Percentiles rank a stretch among this genome's conserved stretches.
phyloP scores from a whole-genome alignment of 139 green algal species.

The Tetraselmis striata region DNA sequence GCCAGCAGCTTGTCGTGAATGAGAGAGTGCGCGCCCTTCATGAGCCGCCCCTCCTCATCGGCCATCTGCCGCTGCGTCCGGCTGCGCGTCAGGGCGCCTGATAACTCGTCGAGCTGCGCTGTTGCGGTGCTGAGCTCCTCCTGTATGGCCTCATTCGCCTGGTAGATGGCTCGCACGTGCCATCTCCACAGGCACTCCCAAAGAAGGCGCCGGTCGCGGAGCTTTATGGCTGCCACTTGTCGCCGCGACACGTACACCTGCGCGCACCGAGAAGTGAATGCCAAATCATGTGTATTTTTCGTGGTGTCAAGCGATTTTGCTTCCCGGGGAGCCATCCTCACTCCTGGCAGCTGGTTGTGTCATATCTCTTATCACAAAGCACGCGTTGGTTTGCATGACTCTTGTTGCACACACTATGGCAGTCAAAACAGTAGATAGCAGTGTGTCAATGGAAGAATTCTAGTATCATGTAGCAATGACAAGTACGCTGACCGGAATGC shows the following conservation, averaged over 20 bases:
- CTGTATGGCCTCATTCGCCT: background rate
- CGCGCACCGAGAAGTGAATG: background rate
- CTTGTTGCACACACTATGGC: too few species aligned
- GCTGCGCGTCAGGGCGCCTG: background rate
- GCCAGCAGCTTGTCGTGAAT: background rate
- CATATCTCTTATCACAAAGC: too few species aligned
- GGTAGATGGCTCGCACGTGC: background rate
- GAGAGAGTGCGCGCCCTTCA: background rate
- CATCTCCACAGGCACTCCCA: background rate
- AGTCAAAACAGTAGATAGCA: too few species aligned
- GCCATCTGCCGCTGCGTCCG: background rate
- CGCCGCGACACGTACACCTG: background rate
- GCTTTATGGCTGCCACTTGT: background rate
- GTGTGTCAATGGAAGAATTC: too few species aligned
- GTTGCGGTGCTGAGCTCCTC: background rate
- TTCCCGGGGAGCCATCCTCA: too few species aligned
- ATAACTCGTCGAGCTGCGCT: background rate
- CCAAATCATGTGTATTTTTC: too few species aligned
- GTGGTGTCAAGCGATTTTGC: too few species aligned
- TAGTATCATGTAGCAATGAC: too few species aligned
- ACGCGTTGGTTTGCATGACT: too few species aligned
- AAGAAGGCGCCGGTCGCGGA: background rate
- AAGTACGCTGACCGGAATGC: too few species aligned
- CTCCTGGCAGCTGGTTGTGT: too few species aligned
- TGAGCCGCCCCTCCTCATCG: background rate